These are phyloP conservation scores for Polyporus arcularius DNA, from an alignment of 768 basidiomycete species.

Conservation along the genomic window DNA sequence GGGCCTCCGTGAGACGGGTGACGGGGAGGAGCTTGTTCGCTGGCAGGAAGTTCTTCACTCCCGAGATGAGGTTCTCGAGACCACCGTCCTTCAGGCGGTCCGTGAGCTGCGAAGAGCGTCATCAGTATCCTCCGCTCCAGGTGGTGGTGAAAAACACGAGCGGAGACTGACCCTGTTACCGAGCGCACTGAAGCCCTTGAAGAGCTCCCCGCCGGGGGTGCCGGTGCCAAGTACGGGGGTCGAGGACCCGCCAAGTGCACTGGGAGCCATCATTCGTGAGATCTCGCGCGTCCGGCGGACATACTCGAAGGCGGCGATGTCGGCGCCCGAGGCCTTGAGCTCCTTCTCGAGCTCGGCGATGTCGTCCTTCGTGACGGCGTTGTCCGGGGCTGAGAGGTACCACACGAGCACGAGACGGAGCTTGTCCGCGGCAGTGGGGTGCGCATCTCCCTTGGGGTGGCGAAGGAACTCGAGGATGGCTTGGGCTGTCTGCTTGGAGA, in stretches of 20 bases:
- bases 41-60: conserved; percentile 97
- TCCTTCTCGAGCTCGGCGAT: conserved; percentile 85
- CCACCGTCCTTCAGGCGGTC: conserved; percentile 93
- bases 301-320: conserved; percentile 85
- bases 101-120: conserved; percentile 61
- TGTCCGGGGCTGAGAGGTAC: conserved; percentile 86
- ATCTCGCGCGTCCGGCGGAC: conserved; percentile 91
- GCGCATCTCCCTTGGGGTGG: conserved; percentile 61
- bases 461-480: conserved; percentile 89
- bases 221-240: conserved; percentile 68
- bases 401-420: conserved; percentile 94
- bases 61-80: conserved; percentile 95
- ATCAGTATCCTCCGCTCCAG: not conserved
- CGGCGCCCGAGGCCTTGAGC: conserved; percentile 78
- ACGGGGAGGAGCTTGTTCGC: conserved; percentile 91
- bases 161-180: conserved; percentile 72
- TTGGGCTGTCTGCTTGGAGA: conserved; percentile 79
- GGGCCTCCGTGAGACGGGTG: conserved; percentile 90
- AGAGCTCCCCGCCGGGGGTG: conserved; percentile 81
- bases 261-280: conserved; percentile 83
- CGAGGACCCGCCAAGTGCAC: conserved; percentile 55
- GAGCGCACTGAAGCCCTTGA: conserved; percentile 91
- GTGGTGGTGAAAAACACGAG: not conserved
- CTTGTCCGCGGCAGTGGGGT: conserved; percentile 79
- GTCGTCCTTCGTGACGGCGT: conserved; percentile 83